These are phyloP conservation scores for Myxozyma melibiosi DNA, from an alignment of 805 yeast genomes.

Conservation along the genomic window DNA sequence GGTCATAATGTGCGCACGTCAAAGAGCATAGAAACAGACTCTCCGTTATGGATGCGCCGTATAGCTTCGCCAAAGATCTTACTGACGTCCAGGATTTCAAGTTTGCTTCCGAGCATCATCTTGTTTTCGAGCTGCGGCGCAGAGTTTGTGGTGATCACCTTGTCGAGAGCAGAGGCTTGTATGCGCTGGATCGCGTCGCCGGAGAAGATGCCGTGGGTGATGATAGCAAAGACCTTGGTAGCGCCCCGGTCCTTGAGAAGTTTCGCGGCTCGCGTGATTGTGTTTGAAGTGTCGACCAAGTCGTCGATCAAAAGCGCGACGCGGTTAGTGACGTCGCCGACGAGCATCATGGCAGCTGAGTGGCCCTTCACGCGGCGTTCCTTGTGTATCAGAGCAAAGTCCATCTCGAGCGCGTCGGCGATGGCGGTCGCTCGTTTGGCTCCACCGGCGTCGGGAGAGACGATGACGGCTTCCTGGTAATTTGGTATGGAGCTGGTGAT, in stretches of 20 bases:
- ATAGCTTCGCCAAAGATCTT: conserved; percentile 91
- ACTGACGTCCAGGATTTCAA: conserved; percentile 85
- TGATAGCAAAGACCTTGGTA: conserved; percentile 75
- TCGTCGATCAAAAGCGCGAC: conserved; percentile 93
- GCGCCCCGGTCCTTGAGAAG: conserved; percentile 93
- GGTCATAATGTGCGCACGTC: conserved; percentile 46
- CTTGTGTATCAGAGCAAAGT: conserved; percentile 93
- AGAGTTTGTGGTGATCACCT: conserved; percentile 83
- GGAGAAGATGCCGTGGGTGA: conserved; percentile 90
- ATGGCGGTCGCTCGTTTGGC: conserved; percentile 95
- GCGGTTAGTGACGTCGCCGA: conserved; percentile 87
- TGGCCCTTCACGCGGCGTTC: conserved; percentile 61
- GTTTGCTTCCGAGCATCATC: conserved; percentile 56
- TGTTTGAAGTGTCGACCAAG: conserved; percentile 88
- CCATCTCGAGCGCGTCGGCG: conserved; percentile 85
- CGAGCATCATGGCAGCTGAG: conserved; percentile 85
- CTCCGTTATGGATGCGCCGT: conserved; percentile 95
- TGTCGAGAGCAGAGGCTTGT: conserved; percentile 69
- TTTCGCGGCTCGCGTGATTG: conserved; percentile 90
- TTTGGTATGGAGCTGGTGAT: conserved; percentile 76
- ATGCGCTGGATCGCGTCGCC: conserved; percentile 86
- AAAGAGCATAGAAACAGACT: conserved; percentile 88
- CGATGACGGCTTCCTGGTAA: conserved; percentile 81
- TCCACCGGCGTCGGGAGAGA: conserved; percentile 99
- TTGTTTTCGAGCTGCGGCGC: conserved; percentile 77